Evolutionary conservation across 2,329 filamentous ascomycete genomes (phyloP), one percentile per base, ranked within the genome.

Genomic region (Colletotrichum incanum): DNA sequence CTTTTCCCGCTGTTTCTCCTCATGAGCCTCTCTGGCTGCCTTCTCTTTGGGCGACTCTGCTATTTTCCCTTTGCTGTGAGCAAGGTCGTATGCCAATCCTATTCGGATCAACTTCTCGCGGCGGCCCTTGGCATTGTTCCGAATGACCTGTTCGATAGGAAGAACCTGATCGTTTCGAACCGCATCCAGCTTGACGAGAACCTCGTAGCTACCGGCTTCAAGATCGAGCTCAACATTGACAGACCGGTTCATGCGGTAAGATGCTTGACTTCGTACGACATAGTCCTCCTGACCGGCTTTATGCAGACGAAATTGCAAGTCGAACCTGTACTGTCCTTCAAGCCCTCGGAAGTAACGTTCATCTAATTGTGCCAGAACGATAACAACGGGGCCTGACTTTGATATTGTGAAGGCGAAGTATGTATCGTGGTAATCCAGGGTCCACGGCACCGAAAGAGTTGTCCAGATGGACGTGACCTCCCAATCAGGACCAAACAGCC

Each of bases 211-310:
- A 14, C 94, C 94, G 0, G 92, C 88, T 26, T 93, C 90, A 34
- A 97, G 89, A 45, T 92, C 86, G 11, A 96, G 86, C 79, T 96
- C 94, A 1, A 93, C 91, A 62, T 92, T 95, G 49, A 95, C 92
- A 1, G 92, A 93, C 8, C 94, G 91, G 28, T 86, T 90, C 89
- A 94, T 93, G 31, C 87, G 82, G 72, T 88, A 87, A 43, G 86
- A 85, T 41, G 83, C 82, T 62, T 88, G 85, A 69, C 86, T 89
- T 76, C 88, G 86, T 18, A 89, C 86, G 18, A 90, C 82, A 74
- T 89, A 89, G 74, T 88, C 87, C 65, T 88, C 86, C 75, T 79
- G 83, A 60, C 79, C 85, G 58, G 80, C 83, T 75, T 77, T 84
- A 80, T 91, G 88, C 2, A 91, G 76, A 18, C 88, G 85, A 77